Base-by-base conservation (phyloP, 345 rosid genomes). In the Rhodamnia argentea region DNA sequence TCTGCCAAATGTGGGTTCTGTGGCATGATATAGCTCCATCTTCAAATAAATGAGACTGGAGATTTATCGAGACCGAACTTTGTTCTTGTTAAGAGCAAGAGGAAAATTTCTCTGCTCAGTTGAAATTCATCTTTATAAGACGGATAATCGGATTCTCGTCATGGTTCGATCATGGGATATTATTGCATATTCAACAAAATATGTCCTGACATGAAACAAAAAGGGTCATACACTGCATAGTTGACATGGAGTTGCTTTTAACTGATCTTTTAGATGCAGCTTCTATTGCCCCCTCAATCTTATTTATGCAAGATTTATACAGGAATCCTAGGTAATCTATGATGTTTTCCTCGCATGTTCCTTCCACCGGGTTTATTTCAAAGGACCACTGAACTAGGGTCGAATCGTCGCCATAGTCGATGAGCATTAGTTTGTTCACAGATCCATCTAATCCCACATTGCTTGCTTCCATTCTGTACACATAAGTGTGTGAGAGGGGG, bases 381-480 rank as follows among this genome's bases (percentile, higher is more conserved):
- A 91, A 93, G n/a, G 91, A 89, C 94, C 94, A 93, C 29, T 59
- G 83, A 58, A 92, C 91, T 0, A 93, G 81, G 3, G 92, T 91
- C 0, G 91, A 90, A 44, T 86, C 88, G 84, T 91, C 86, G 2
- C 91, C 92, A 59, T 92, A 93, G 82, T 91, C 91, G 7, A 83
- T 76, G 40, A 92, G 91, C 84, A 83, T 91, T 32, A 94, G 78
- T 32, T 89, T 75, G 53, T 91, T 93, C 10, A 89, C 70, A 11
- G 93, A 91, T 27, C 94, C 94, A 87, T 91, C 94, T 78, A 92
- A 85, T 3, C 93, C 95, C 6, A 90, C 92, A 82, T 92, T 92
- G 87, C 92, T 91, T 82, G 94, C 92, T 83, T 92, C 93, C 94
- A 89, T 88, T 87, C 75, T 85, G 86, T 92, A 92, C 52, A 83